A percentile compares a stretch with the other conserved stretches of the same genome.
Conservation (phyloP, 225 moss, liverwort and hornwort genomes). For the Marchantia paleacea region DNA sequence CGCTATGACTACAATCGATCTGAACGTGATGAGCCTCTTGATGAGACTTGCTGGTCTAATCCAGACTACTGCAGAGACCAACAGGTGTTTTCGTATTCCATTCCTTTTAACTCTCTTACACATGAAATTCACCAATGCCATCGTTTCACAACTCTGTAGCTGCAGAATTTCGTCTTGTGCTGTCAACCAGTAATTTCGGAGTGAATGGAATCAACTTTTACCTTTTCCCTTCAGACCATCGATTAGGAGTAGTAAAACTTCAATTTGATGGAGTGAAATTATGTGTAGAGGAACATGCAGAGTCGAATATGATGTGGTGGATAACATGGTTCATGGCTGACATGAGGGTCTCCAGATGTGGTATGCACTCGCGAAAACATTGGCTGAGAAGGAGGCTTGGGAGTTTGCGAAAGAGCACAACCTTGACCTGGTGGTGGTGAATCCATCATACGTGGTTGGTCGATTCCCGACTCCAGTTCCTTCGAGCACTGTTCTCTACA, state of each 20-base stretch:
- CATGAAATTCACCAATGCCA: too few species aligned
- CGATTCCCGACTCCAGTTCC: slow-evolving; percentile 55
- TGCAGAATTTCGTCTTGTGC: neutral
- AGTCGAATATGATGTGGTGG: too few species aligned
- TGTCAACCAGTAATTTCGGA: neutral
- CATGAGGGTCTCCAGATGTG: slow-evolving; percentile 55
- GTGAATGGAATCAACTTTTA: neutral
- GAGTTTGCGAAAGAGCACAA: slow-evolving; percentile 57
- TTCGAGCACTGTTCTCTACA: slow-evolving; percentile 55
- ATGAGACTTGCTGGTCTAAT: slow-evolving; percentile 72
- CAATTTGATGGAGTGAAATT: too few species aligned
- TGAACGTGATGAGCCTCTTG: slow-evolving; percentile 47
- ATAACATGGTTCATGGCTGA: neutral
- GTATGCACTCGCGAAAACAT: slow-evolving; percentile 88
- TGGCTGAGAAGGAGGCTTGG: slow-evolving; percentile 66
- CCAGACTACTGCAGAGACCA: slow-evolving; percentile 64
- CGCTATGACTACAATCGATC: slow-evolving; percentile 67
- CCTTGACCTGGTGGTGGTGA: slow-evolving; percentile 71
- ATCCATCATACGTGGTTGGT: slow-evolving; percentile 79
- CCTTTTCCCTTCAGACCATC: too few species aligned
- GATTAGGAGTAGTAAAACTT: too few species aligned
- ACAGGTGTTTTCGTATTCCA: slow-evolving; percentile 37
- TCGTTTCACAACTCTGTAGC: neutral
- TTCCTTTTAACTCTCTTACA: neutral
- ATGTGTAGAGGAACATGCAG: too few species aligned